Evolutionary conservation across 345 rosid species (phyloP).

Genomic region (Eucalyptus camaldulensis): DNA sequence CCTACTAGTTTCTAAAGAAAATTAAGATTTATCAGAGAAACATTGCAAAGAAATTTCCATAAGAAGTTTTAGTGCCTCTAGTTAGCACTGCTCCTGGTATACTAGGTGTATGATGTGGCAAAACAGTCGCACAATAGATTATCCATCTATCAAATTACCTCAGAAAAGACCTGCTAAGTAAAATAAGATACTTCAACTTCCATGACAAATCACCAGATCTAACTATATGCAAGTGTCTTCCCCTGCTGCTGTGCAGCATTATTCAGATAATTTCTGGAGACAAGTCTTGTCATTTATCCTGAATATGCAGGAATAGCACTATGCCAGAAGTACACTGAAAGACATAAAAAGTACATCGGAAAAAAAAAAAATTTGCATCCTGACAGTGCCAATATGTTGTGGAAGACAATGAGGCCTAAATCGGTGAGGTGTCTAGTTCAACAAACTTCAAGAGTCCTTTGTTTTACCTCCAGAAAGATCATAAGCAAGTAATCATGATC

Average conservation of each 20-base stretch:
- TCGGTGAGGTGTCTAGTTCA: no score
- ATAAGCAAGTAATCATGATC: no score
- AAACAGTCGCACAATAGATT: background rate
- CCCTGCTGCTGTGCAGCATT: background rate
- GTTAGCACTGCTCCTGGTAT: background rate
- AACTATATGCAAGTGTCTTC: background rate
- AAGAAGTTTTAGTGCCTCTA: background rate
- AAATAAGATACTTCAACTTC: background rate
- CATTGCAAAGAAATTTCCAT: background rate
- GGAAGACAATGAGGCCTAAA: no score
- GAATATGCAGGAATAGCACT: background rate
- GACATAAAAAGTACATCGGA: background rate
- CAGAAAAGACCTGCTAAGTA: background rate
- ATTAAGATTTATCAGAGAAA: background rate
- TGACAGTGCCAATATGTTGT: background rate
- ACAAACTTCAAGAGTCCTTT: no score
- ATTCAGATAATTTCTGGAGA: background rate
- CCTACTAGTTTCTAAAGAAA: background rate
- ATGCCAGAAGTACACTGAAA: background rate
- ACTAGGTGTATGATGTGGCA: background rate
- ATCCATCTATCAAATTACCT: background rate
- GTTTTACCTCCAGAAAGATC: no score
- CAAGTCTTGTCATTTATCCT: background rate
- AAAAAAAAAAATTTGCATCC: background rate
- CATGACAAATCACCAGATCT: background rate